These are phyloP conservation scores for Stagonosporopsis cucurbitacearum DNA, from an alignment of 2,329 filamentous ascomycete species.

Conservation along the genomic window DNA sequence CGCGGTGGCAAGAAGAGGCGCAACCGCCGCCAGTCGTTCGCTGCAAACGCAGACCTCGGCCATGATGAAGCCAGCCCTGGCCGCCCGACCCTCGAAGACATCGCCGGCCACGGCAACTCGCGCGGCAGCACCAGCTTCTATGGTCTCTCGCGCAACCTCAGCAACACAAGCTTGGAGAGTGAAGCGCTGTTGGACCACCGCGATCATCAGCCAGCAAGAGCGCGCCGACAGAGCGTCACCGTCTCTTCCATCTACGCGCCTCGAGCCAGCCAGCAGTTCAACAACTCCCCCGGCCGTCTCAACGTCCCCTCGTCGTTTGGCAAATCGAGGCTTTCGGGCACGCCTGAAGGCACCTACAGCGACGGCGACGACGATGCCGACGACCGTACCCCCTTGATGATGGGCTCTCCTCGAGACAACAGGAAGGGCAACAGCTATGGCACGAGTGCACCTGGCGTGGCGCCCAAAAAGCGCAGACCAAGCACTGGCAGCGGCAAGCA, in stretches of 20 bases:
- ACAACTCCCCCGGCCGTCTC: slow-evolving; percentile 30
- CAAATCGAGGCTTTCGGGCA: slow-evolving; percentile 39
- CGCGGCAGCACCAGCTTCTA: slow-evolving; percentile 60
- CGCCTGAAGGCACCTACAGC: slow-evolving; percentile 51
- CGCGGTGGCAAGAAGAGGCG: slow-evolving; percentile 80
- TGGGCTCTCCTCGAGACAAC: slow-evolving; percentile 44
- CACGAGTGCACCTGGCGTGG: slow-evolving; percentile 41
- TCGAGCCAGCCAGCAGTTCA: slow-evolving; percentile 33
- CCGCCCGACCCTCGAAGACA: slow-evolving; percentile 44
- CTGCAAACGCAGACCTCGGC: slow-evolving; percentile 60
- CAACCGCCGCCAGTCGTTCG: slow-evolving; percentile 80
- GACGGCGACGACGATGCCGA: slow-evolving; percentile 55
- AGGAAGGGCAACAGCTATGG: slow-evolving; percentile 37
- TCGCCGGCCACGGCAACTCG: slow-evolving; percentile 27
- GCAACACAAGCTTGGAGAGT: slow-evolving; percentile 87
- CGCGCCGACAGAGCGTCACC: slow-evolving; percentile 54
- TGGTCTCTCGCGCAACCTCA: slow-evolving; percentile 65
- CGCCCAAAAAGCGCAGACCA: slow-evolving; percentile 12
- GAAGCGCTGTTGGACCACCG: slow-evolving; percentile 87
- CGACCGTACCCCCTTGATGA: slow-evolving; percentile 64
- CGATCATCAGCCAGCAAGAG: slow-evolving; percentile 54
- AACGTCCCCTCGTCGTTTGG: slow-evolving; percentile 23
- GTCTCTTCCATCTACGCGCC: slow-evolving; percentile 39
- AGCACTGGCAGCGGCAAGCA: slow-evolving; percentile 40
- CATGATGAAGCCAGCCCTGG: slow-evolving; percentile 64